These are phyloP conservation scores for Candida pini DNA, from an alignment of 805 yeast genomes.

Conservation along the genomic window DNA sequence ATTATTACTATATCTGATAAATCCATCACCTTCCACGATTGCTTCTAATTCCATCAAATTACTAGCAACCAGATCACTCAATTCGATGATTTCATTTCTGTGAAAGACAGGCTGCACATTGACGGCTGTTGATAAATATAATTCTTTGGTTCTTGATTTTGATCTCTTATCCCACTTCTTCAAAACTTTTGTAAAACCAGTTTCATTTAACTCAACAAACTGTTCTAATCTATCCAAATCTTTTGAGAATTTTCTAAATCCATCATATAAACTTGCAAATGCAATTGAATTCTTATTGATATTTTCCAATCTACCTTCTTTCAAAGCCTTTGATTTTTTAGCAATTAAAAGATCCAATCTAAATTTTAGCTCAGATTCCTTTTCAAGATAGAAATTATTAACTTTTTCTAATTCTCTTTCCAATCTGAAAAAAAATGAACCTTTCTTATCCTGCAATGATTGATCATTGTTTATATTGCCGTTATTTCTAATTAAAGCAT, in stretches of 20 bases:
- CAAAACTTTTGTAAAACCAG: slow-evolving; percentile 91
- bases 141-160: slow-evolving; percentile 88
- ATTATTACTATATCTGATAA: slow-evolving; percentile 17
- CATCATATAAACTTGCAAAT: slow-evolving; percentile 78
- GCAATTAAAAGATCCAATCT: slow-evolving; percentile 70
- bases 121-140: slow-evolving; percentile 86
- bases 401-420: slow-evolving; percentile 96
- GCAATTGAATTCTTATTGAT: slow-evolving; percentile 65
- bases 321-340: slow-evolving; percentile 46
- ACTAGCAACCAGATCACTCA: slow-evolving; percentile 71
- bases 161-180: slow-evolving; percentile 98
- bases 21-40: slow-evolving; percentile 39
- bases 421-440: slow-evolving; percentile 79
- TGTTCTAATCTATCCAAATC: slow-evolving; percentile 88
- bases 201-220: slow-evolving; percentile 89
- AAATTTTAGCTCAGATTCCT: slow-evolving; percentile 80
- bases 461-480: slow-evolving; percentile 35
- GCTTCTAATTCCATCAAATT: slow-evolving; percentile 72
- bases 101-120: slow-evolving; percentile 97
- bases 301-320: slow-evolving; percentile 38
- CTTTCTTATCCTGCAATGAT: slow-evolving; percentile 79
- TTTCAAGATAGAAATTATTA: slow-evolving; percentile 84
- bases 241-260: slow-evolving; percentile 81
- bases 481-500: slow-evolving; percentile 50
- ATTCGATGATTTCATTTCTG: slow-evolving; percentile 74